Base-by-base conservation (phyloP, 1,284 basidiomycete species). In the Spongiforma sp. region DNA sequence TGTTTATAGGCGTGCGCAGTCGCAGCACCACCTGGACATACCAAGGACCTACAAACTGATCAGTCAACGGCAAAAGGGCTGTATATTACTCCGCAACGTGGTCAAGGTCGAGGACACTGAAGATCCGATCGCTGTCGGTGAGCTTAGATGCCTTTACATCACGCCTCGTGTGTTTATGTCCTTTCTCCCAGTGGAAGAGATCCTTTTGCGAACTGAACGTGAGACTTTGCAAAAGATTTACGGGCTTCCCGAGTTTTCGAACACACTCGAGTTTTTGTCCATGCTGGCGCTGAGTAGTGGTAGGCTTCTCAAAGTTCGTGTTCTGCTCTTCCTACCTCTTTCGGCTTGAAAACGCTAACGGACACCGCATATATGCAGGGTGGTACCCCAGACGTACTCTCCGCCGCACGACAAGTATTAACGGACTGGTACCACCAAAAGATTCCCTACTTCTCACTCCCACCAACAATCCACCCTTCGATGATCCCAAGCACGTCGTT, bases 381-480 rank as follows among this genome's bases (percentile, higher is more conserved):
- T 36, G 97, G 96, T 62, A 91, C 95, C 4, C 96, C 97, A 1
- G 96, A 99, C 77, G 78, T 97, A 24, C 88, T 93, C 55, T 85
- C 90, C 1, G 87, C 94, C 0, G 95, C 96, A 0, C 88, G 94
- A 34, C 89, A 91, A 19, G 86, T 99, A n/a, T 79, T 99, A 6
- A 88, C 86, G 56, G 97, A 99, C 76, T 99, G 97, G 96, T 98
- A 99, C 74, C 89, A 94, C 67, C 95, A 98, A 72, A 96, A 95
- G 74, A 98, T 99, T 32, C 91, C 93, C 0, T 99, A 95, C 79
- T 93, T 86, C 79, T 94, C 94, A 2, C 77, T 82, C 2, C 94
- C 96, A 4, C 96, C 97, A 0, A 74, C 81, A 4, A 75, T 93
- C 4, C 94, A 95, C 73, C 88, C 91, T 0, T 94, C 93, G 3